Evolutionary conservation across 2,329 filamentous ascomycete species (phyloP).

Genomic region (Aaosphaeria pasadenensis): DNA sequence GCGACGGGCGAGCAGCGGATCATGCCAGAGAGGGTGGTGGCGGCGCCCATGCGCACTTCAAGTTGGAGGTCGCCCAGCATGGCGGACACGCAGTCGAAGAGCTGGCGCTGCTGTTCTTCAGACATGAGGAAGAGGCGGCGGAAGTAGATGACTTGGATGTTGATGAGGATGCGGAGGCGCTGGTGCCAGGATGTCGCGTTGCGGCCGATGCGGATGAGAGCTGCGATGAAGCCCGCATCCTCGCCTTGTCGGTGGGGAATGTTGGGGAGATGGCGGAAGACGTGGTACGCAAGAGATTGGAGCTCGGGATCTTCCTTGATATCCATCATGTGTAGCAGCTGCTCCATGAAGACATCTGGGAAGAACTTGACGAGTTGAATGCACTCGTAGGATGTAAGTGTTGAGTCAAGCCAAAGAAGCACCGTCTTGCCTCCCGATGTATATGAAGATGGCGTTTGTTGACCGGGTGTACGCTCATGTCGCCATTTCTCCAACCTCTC

Average conservation of each 20-base stretch:
- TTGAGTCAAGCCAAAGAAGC: slow-evolving; percentile 89
- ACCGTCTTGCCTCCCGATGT: slow-evolving; percentile 96
- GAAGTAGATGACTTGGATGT: slow-evolving; percentile 99
- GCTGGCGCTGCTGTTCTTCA: slow-evolving; percentile 67
- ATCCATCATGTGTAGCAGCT: slow-evolving; percentile 99
- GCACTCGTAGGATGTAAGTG: slow-evolving; percentile 88
- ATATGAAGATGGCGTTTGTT: slow-evolving; percentile 91
- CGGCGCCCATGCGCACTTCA: slow-evolving; percentile 91
- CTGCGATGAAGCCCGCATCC: slow-evolving; percentile 78
- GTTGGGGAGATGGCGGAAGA: slow-evolving; percentile 94
- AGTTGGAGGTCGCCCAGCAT: slow-evolving; percentile 93
- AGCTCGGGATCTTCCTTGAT: slow-evolving; percentile 97
- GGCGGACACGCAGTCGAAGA: slow-evolving; percentile 90
- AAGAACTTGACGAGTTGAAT: slow-evolving; percentile 90
- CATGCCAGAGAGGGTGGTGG: slow-evolving; percentile 92
- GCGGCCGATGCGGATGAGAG: slow-evolving; percentile 83
- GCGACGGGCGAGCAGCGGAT: slow-evolving; percentile 86
- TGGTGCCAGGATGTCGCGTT: slow-evolving; percentile 91
- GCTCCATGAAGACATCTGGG: slow-evolving; percentile 81
- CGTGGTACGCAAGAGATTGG: slow-evolving; percentile 90
- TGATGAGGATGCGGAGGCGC: slow-evolving; percentile 87
- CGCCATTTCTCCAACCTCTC: slow-evolving; percentile 82
- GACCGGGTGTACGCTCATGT: slow-evolving; percentile 75
- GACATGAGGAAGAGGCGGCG: slow-evolving; percentile 86
- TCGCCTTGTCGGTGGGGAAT: slow-evolving; percentile 87